Percentiles rank a stretch among this genome's conserved stretches.
phyloP scores from a whole-genome alignment of 306 rosid species.

The Amphicarpaea edgeworthii region DNA sequence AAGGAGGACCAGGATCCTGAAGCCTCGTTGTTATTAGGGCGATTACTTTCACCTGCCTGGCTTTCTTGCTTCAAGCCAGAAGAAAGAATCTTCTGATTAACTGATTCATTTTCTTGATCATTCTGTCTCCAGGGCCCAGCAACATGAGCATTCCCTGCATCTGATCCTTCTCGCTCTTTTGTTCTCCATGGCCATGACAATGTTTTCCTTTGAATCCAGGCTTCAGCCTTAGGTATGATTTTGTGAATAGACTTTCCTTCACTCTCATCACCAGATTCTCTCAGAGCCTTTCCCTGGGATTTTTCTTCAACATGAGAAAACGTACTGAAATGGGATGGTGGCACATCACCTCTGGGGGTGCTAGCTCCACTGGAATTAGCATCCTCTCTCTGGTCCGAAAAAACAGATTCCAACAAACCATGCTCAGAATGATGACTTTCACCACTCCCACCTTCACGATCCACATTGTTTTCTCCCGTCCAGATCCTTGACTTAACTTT shows the following conservation, averaged over 20 bases:
- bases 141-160: conserved; percentile 55
- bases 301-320: conserved; percentile 68
- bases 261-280: conserved; percentile 74
- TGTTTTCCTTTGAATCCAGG: conserved; percentile 89
- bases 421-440: conserved; percentile 77
- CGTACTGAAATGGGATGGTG: conserved; percentile 64
- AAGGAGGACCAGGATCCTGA: conserved; percentile 79
- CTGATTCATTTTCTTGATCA: conserved; percentile 74
- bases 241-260: conserved; percentile 78
- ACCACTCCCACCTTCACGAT: conserved; percentile 77
- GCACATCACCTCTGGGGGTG: conserved; percentile 86
- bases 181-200: conserved; percentile 93
- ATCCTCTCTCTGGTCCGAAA: conserved; percentile 78
- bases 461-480: conserved; percentile 64
- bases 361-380: conserved; percentile 95
- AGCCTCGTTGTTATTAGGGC: conserved; percentile 70
- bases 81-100: conserved; percentile 54
- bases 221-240: conserved; percentile 79
- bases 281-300: conserved; percentile 59
- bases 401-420: conserved; percentile 57
- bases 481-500: conserved; percentile 85
- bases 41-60: conserved; percentile 62
- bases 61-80: conserved; percentile 60
- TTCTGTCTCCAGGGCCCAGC: conserved; percentile 69
- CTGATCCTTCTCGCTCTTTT: conserved; percentile 72